Evolutionary conservation across 345 rosid species (phyloP), one percentile per base, ranked within the genome.

Genomic region (Hypericum androsaemum): DNA sequence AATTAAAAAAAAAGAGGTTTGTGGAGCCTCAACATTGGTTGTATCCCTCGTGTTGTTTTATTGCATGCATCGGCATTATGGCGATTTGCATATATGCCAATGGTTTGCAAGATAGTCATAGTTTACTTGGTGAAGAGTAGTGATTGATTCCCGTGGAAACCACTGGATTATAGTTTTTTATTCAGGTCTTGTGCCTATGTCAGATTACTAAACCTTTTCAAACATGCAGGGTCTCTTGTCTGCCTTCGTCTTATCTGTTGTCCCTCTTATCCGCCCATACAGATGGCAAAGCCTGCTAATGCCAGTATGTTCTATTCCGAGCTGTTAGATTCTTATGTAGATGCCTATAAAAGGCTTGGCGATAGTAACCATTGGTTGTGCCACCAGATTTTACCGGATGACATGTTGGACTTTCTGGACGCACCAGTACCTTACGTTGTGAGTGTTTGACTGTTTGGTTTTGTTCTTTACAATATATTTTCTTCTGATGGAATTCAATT

Each of bases 361-460:
- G 32, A 50, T 12, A 45, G 47, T 68, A 64, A 56, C 67, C 36
- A 5, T 36, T 1, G 52, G 60, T 5, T 15, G 53, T 44, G 61
- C 37, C 56, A 73, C 48, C 81, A 90, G 98, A 77, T 90, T 74
- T 78, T 90, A 71, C 96, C 98, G 5, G 80, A 90, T 73, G 92
- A 84, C 71, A 90, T 87, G 96, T 71, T 87, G 62, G 98, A 90
- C 61, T 87, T 84, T 73, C 73, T 87, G 78, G 98, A 90, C 71
- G 98, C 95, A 16, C 96, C 98, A 17, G 96, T 87, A 60, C 98
- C 98, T 52, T 90, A 90, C 65, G 63, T 84, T 48, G 96, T 90
- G 67, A 90, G 96, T 81, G 37, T 41, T 41, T 15, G 15, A 42
- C 57, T 58, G 16, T 38, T 12, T 16, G 13, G 9, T 41, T 9